Percentiles rank a stretch among this genome's conserved stretches.
phyloP scores from a whole-genome alignment of 2,329 filamentous ascomycete species.

The Hypoxylon sp. region DNA sequence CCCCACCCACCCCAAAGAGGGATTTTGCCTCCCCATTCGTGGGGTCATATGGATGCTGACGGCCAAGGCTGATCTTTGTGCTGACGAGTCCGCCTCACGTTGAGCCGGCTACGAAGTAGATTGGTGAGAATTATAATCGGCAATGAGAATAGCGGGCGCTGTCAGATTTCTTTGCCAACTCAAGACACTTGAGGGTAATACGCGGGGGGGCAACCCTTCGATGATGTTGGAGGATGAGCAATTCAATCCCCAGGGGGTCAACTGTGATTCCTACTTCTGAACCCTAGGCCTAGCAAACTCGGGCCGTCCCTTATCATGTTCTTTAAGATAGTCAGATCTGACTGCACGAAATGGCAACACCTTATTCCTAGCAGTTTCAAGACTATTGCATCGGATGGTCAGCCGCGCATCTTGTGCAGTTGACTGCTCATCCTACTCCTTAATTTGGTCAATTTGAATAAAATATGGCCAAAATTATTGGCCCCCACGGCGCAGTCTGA shows the following conservation, averaged over 20 bases:
- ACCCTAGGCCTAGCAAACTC: slow-evolving; percentile 31
- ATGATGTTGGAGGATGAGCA: slow-evolving; percentile 31
- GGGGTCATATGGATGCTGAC: slow-evolving; percentile 45
- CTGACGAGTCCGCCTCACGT: slow-evolving; percentile 44
- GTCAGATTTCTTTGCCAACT: slow-evolving; percentile 38
- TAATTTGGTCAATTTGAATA: slow-evolving; percentile 20
- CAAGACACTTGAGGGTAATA: slow-evolving; percentile 42
- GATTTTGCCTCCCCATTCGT: slow-evolving; percentile 34
- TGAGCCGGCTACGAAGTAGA: slow-evolving; percentile 33
- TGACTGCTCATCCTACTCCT: slow-evolving; percentile 30
- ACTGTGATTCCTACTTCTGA: slow-evolving; percentile 23
- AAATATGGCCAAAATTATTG: slow-evolving; percentile 20
- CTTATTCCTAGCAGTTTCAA: slow-evolving; percentile 35
- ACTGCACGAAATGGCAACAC: slow-evolving; percentile 41
- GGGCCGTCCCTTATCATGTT: slow-evolving; percentile 47
- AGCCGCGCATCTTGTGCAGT: slow-evolving; percentile 39
- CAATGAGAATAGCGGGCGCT: slow-evolving; percentile 26
- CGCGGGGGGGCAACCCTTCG: slow-evolving; percentile 17
- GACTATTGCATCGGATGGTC: slow-evolving; percentile 36
- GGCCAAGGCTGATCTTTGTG: slow-evolving; percentile 37
- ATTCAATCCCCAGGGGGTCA: slow-evolving; percentile 11
- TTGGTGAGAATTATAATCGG: slow-evolving; percentile 33
- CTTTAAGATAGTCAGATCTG: slow-evolving; percentile 42
- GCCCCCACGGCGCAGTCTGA: slow-evolving; percentile 37
- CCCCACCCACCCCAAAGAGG: slow-evolving; percentile 33